Percentiles rank a stretch among this genome's conserved stretches.
Evolutionary conservation across 2,329 filamentous ascomycete species (phyloP).

Genomic region (Trichoderma simmonsii): DNA sequence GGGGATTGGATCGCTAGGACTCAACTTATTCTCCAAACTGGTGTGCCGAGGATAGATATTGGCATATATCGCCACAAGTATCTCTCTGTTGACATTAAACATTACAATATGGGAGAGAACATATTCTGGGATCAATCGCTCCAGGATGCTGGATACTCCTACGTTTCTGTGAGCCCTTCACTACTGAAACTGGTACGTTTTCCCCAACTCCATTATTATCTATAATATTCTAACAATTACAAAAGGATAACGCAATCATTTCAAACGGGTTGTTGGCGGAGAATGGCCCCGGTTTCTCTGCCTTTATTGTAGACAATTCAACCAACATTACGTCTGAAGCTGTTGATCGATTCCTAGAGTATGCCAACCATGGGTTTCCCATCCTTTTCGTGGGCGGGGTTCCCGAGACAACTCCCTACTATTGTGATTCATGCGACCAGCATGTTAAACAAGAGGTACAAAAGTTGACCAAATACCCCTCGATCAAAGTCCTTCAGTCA

Average conservation of each 20-base stretch:
- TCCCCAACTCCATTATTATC: neutral
- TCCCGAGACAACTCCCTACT: neutral
- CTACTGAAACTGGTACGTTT: neutral
- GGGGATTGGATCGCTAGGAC: slow-evolving; percentile 7
- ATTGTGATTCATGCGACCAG: slow-evolving; percentile 1
- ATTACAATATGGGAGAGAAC: neutral
- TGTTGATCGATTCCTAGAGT: neutral
- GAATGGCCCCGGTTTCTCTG: slow-evolving; percentile 1
- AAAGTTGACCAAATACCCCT: neutral
- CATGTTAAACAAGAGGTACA: neutral
- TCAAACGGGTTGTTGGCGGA: neutral
- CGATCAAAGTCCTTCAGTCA: neutral
- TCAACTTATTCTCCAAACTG: slow-evolving; percentile 1
- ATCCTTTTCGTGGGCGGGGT: neutral
- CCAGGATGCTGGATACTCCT: neutral
- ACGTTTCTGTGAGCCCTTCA: slow-evolving; percentile 8
- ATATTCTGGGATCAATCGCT: slow-evolving; percentile 1
- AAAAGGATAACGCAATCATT: neutral
- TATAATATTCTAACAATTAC: neutral
- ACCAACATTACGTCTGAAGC: slow-evolving; percentile 1
- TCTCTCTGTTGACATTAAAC: slow-evolving; percentile 4
- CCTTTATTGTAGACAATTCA: slow-evolving; percentile 2
- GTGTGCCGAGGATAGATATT: neutral
- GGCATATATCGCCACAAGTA: slow-evolving; percentile 9
- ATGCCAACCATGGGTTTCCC: neutral